These are phyloP conservation scores for Linum lewisii DNA, from an alignment of 345 rosid species.

Conservation along the genomic window DNA sequence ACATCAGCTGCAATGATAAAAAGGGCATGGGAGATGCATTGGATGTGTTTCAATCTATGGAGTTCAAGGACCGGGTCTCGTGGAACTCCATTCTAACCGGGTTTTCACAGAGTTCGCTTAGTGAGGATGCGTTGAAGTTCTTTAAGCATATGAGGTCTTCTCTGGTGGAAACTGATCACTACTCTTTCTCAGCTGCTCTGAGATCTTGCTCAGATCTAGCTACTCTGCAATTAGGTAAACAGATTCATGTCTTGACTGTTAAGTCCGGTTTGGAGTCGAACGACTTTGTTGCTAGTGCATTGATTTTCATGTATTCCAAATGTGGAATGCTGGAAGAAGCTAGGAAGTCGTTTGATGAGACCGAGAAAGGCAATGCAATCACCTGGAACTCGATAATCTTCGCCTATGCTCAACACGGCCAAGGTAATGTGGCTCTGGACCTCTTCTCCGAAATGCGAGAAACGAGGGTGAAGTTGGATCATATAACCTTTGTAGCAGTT, in stretches of 20 bases:
- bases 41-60: slow-evolving; percentile 38
- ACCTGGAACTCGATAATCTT: slow-evolving; percentile 68
- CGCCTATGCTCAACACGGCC: slow-evolving; percentile 74
- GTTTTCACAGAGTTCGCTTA: slow-evolving; percentile 43
- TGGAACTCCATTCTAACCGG: slow-evolving; percentile 73
- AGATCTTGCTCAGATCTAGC: slow-evolving; percentile 76
- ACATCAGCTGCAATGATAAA: slow-evolving; percentile 34
- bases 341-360: slow-evolving; percentile 42
- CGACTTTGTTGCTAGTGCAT: slow-evolving; percentile 63
- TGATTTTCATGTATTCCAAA: slow-evolving; percentile 71
- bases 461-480: slow-evolving; percentile 48
- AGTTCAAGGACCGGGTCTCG: slow-evolving; percentile 53
- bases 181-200: slow-evolving; percentile 60
- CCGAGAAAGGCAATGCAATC: slow-evolving; percentile 39
- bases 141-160: slow-evolving; percentile 41
- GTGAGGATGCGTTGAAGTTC: slow-evolving; percentile 46
- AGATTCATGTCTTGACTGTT: slow-evolving; percentile 43
- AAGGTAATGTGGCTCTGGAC: slow-evolving; percentile 43
- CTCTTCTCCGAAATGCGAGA: slow-evolving; percentile 50
- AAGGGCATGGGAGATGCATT: slow-evolving; percentile 48
- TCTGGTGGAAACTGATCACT: slow-evolving; percentile 45
- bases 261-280: slow-evolving; percentile 48
- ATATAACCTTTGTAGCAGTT: slow-evolving; percentile 59
- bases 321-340: slow-evolving; percentile 61
- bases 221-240: slow-evolving; percentile 56